Conservation (phyloP, 768 basidiomycete genomes). For the Suillus variegatus region DNA sequence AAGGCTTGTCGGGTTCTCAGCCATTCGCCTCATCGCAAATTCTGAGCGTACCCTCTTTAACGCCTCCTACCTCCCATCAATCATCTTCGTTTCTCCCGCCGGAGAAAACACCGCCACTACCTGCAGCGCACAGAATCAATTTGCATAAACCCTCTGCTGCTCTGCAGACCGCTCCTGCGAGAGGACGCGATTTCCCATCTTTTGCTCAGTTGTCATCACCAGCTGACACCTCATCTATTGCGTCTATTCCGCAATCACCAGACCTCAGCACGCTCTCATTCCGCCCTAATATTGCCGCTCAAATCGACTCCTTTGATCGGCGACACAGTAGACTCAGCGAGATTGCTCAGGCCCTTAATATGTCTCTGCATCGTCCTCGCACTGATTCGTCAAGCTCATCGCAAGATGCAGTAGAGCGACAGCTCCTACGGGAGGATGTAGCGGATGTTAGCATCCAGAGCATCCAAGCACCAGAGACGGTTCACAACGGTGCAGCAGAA, state of each 20-base stretch:
- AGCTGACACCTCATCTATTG: constrained; percentile 13
- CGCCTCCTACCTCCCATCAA: background rate
- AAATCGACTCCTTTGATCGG: constrained; percentile 22
- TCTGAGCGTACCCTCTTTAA: background rate
- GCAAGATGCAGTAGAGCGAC: constrained; percentile 45
- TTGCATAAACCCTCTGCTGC: background rate
- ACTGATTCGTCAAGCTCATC: constrained; percentile 38
- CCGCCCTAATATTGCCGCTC: constrained; percentile 14
- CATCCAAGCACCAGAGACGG: constrained; percentile 10
- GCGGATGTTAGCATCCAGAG: constrained; percentile 22
- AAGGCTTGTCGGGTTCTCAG: background rate
- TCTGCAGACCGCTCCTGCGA: background rate
- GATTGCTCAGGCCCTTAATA: background rate
- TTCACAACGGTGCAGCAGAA: constrained; percentile 3
- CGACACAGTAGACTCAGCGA: constrained; percentile 2
- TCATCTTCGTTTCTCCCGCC: background rate
- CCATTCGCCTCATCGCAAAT: background rate
- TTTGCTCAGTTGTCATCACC: constrained; percentile 27
- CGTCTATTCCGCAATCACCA: constrained; percentile 21
- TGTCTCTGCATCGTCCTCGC: background rate
- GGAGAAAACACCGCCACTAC: background rate
- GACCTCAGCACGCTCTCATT: constrained; percentile 15
- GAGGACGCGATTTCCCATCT: constrained; percentile 12
- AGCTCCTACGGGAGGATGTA: constrained; percentile 45
- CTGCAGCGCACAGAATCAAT: background rate